These are phyloP conservation scores for Volvox reticuliferus DNA, from an alignment of 139 green algal genomes.

Conservation along the genomic window DNA sequence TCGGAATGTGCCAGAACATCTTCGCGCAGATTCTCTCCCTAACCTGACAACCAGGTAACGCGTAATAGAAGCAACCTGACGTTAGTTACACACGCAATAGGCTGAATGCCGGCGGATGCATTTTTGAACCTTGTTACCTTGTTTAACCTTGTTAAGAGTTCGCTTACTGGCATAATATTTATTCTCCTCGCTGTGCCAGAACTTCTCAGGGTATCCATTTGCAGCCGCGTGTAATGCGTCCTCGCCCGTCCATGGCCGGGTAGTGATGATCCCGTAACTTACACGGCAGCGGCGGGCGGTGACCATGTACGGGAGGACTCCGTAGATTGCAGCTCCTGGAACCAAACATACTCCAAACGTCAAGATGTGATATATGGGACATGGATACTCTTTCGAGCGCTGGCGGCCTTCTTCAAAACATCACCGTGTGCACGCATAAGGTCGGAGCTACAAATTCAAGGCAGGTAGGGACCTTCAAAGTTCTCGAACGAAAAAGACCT, in stretches of 20 bases:
- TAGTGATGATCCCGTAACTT: background rate
- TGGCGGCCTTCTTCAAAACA: background rate
- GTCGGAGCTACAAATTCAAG: no score
- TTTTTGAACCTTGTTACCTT: background rate
- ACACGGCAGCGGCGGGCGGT: slow-evolving; percentile 9
- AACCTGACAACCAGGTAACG: no score
- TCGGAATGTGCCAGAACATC: background rate
- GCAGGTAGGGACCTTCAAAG: no score
- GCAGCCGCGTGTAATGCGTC: background rate
- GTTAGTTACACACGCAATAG: background rate
- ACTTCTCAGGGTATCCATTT: background rate
- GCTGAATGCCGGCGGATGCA: no score
- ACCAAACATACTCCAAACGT: background rate
- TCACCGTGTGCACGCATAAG: no score
- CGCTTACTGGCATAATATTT: background rate
- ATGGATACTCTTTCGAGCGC: no score
- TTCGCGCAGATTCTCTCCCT: no score
- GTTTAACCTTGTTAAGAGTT: background rate
- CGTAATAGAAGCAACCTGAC: no score
- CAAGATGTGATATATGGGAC: background rate
- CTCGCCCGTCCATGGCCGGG: background rate
- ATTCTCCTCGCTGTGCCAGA: background rate
- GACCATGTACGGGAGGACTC: background rate
- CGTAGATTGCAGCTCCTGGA: slow-evolving; percentile 24
- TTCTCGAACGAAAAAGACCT: no score